Base-by-base conservation (phyloP, 148 eudicot genomes). In the Limonium bicolor region DNA sequence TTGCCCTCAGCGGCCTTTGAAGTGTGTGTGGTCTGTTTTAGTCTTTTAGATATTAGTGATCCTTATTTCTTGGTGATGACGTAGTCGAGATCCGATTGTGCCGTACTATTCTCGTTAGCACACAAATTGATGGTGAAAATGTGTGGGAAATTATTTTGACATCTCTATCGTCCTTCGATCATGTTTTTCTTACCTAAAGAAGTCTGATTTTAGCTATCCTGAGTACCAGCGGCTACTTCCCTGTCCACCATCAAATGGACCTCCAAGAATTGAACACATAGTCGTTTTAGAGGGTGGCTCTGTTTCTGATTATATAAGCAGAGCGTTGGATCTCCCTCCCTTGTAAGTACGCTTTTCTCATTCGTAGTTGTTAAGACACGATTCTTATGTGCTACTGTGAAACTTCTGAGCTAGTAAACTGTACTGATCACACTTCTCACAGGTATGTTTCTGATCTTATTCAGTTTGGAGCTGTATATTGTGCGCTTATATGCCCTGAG, bases 361-460 rank as follows among this genome's bases (percentile, higher is more conserved):
- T 46, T 2, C 24, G 21, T 33, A 15, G 50, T n/a, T 25, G 22
- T 24, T 7, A 41, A 18, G n/a, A n/a, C 1, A 16, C 5, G 36
- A 32, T 40, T 6, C 11, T 13, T 40, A 4, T 18, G 19, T 4
- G 19, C 22, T 25, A 13, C 21, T 37, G 54, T 20, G 34, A 21
- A 36, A 36, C 22, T 34, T 38, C 21, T 26, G 20, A 31, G 44
- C 55, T 26, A 39, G 24, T 6, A 35, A 26, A 31, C 8, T 27
- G 13, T 20, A 11, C 21, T 51, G 23, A 54, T 15, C 3, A 54
- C 55, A 31, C 33, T 47, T 14, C 15, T 27, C 40, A 28, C 62
- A 90, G 99, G 64, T 90, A 66, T 73, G 95, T 85, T 68, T 72
- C 79, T 55, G 95, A 90, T 61, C 93, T 90, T 43, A 90, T 90